These are phyloP conservation scores for Ceratocystis variospora DNA, from an alignment of 2,329 filamentous ascomycete species.

Conservation along the genomic window DNA sequence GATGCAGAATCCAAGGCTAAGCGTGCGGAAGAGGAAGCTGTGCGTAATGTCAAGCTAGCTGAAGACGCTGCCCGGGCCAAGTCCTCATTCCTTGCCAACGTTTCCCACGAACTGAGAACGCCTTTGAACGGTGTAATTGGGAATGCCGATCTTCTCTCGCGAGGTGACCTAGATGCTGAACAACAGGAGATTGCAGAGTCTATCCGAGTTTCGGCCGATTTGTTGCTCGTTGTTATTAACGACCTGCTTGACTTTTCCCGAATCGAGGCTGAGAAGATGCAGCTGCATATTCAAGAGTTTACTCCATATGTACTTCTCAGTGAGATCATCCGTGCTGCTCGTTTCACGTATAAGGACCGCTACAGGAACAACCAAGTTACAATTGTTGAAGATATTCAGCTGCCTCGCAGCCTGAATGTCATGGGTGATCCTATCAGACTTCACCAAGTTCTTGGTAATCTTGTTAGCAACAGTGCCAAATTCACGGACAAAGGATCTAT, in stretches of 20 bases:
- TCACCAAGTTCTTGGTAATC: conserved; percentile 61
- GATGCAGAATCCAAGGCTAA: conserved; percentile 66
- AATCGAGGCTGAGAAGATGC: conserved; percentile 78
- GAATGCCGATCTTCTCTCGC: conserved; percentile 69
- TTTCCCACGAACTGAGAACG: conserved; percentile 68
- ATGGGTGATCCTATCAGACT: conserved; percentile 53
- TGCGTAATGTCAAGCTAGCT: conserved; percentile 65
- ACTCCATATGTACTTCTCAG: conserved; percentile 53
- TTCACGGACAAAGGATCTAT: conserved; percentile 81
- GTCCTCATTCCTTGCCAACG: conserved; percentile 65
- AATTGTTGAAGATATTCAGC: conserved; percentile 55
- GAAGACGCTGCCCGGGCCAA: conserved; percentile 76
- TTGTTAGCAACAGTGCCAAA: conserved; percentile 86
- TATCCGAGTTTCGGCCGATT: conserved; percentile 72
- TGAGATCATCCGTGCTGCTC: conserved; percentile 51
- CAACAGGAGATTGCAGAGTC: conserved; percentile 79
- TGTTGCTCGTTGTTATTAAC: conserved; percentile 83
- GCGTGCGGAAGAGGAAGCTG: conserved; percentile 59
- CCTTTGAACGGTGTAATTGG: conserved; percentile 81
- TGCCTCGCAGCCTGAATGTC: conserved; percentile 55
- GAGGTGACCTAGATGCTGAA: conserved; percentile 60
- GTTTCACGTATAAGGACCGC: conserved; percentile 52
- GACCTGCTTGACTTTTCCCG: conserved; percentile 94
- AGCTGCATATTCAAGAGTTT: conserved; percentile 59
- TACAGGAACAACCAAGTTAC: conserved; percentile 48